Base-by-base conservation (phyloP, 108 stramenopile species). In the Aurantiochytrium sp. region DNA sequence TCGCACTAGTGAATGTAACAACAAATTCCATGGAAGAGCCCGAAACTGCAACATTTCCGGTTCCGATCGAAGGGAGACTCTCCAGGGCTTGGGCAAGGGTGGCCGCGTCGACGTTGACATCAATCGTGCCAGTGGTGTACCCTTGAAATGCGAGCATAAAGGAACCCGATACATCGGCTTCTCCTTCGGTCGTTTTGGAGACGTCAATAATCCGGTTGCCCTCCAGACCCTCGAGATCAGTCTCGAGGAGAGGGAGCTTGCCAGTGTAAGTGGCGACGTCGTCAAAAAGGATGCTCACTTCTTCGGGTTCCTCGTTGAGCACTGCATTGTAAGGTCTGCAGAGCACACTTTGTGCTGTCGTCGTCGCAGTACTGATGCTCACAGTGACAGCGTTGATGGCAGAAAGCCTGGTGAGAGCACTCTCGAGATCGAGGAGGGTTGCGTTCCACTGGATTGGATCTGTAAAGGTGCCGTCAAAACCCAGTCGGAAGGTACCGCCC, bases 101-200 rank as follows among this genome's bases (percentile, higher is more conserved):
- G 19, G 90, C 25, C 4, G 93, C 93, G 28, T 35, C 49, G 43
- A 90, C 87, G 28, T 57, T 60, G 72, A 91, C 72, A 64, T 88
- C 73, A 58, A 96, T 94, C 47, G 89, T 42, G 5, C 60, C 88
- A 23, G 94, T 95, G 29, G 90, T 71, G 29, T 90, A 89, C 10
- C 96, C 96, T 18, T 94, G 89, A 88, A 96, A 96, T 29, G 93
- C 87, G 59, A 97, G 90, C 58, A 92, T 92, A 83, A 95, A 93
- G 47, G 95, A 91, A 28, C 94, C 94, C 5, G 88, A 90, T 47
- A 94, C 88, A 44, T 25, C 51, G 4, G 94, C 93, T 19, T 59
- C 69, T 8, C 94, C 94, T 58, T 91, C 55, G 16, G 87, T 88
- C 19, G 55, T 60, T 29, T 92, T 90, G 4, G 60, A 42, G 14